Percentiles rank a stretch among this genome's conserved stretches.
Evolutionary conservation across 768 basidiomycete genomes (phyloP).

Genomic region (Agrocybe pediades): DNA sequence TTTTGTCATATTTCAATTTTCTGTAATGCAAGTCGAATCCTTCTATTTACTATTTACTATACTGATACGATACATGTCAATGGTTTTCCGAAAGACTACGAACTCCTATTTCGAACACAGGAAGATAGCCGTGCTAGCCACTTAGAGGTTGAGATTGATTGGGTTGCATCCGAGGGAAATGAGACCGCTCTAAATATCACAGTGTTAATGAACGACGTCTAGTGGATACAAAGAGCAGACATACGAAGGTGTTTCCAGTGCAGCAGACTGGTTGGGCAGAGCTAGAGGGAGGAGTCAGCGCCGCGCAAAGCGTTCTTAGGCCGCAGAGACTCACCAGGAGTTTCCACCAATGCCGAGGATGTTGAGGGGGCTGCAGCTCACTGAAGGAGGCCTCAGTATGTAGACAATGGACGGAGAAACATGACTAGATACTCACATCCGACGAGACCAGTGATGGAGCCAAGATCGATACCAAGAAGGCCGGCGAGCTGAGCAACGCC

Average conservation of each 20-base stretch:
- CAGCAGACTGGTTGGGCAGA: constrained; percentile 12
- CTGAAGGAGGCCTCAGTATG: background rate
- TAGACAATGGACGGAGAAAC: background rate
- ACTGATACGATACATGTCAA: background rate
- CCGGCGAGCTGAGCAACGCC: constrained; percentile 3
- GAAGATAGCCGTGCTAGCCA: background rate
- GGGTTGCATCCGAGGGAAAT: constrained; percentile 3
- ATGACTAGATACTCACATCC: constrained; percentile 4
- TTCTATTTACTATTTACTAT: background rate
- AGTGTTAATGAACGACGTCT: background rate
- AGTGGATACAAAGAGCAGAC: background rate
- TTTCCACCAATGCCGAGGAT: constrained; percentile 1
- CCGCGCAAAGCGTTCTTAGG: background rate
- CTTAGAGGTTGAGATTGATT: constrained; percentile 10
- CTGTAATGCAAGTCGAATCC: background rate
- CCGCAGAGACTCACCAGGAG: background rate
- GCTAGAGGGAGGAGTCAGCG: background rate
- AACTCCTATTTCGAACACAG: background rate
- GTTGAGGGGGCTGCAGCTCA: constrained; percentile 2
- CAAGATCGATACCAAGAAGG: constrained; percentile 12
- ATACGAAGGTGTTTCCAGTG: constrained; percentile 12
- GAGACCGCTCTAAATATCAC: background rate
- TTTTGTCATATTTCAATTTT: no score
- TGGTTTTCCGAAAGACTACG: background rate
- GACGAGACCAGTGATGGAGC: constrained; percentile 12